Base-by-base conservation (phyloP, 306 rosid species). In the Calophaca sinica region DNA sequence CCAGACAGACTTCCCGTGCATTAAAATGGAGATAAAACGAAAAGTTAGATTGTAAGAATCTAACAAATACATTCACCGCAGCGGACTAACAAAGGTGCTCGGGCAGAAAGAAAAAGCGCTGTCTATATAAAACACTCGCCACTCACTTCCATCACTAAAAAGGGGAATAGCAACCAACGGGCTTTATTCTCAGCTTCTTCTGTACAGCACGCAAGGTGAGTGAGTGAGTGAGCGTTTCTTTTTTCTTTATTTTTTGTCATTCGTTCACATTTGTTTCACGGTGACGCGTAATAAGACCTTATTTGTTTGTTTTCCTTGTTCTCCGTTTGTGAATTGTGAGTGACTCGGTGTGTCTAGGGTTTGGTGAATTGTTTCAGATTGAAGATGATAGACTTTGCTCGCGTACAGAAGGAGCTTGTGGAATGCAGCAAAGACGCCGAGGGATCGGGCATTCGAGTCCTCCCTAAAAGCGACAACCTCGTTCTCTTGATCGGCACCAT, bases 401-500 rank as follows among this genome's bases (percentile, higher is more conserved):
- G 99, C 72, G 99, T 92, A 32, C 99, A 94, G 85, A 94, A 94
- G 90, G 99, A 94, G 93, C 96, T 94, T 20, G 89, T 71, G 7
- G 99, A 94, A 82, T 94, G 99, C 85, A 72, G 84, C 79, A 90
- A 81, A 65, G 99, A 94, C 83, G 73, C 84, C 0, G 99, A 90
- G 45, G 87, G 82, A 28, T 94, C 99, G 0, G 97, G 99, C n/a
- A 94, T 94, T 88, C 86, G 29, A 33, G 92, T 94, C 61, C 76
- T 55, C 6, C 96, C 90, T 6, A 90, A 89, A 74, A 62, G 68
- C 62, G 99, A 92, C 41, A 86, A 49, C 75, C 96, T 94, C 6
- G 70, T 87, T 2, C 83, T 70, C 65, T 82, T 92, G 76, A 10
- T 84, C 63, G 99, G 99, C 7, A 88, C 85, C 84, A 94, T 94